Evolutionary conservation across 495 filamentous ascomycete genomes (phyloP), one percentile per base, ranked within the genome.

Genomic region (Filosporella fistucella): DNA sequence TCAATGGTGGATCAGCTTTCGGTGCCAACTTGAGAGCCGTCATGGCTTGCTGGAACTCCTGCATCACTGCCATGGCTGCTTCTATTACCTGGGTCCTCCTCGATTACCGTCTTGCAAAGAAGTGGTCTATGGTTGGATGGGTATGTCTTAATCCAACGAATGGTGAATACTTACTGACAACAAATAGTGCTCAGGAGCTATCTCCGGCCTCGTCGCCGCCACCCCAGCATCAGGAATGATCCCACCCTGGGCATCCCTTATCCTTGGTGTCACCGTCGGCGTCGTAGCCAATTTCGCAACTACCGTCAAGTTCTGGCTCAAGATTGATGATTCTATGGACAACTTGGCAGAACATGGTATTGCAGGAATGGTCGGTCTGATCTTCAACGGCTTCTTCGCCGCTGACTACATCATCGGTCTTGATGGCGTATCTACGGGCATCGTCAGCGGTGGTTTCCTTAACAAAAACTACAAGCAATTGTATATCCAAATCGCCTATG

Each of bases 41-140:
- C 42, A 93, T 96, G 84, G 55, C 93, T 25, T 96, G 88, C 79
- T 95, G 90, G 88, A 96, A 96, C 74, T 85, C 85, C 33, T 95
- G 93, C 70, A 58, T 96, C 56, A 91, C 89, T 16, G 91, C 89
- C 49, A 86, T 85, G 58, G 89, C 95, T 54, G 90, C 74, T 18
- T 85, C 86, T 39, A 84, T 88, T 48, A 84, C 88, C 37, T 98
- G 91, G 91, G 80, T 84, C 49, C 59, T 97, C 35, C 86, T 96
- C 57, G 91, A 97, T 73, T 97, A 81, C 78, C 82, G 91, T 38
- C 75, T 97, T 37, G 91, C 94, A 40, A 82, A 82, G 64, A 98
- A 98, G 74, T 96, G 93, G 91, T 96, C 91, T 1, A 94, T 96
- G 77, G 91, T 98, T 58, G 91, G 93, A 45, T 96, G 93, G 41